Percentiles rank a stretch among this genome's conserved stretches.
These are phyloP conservation scores for Ceratocystiopsis minuta DNA, from an alignment of 2,329 filamentous ascomycete species.

Conservation along the genomic window DNA sequence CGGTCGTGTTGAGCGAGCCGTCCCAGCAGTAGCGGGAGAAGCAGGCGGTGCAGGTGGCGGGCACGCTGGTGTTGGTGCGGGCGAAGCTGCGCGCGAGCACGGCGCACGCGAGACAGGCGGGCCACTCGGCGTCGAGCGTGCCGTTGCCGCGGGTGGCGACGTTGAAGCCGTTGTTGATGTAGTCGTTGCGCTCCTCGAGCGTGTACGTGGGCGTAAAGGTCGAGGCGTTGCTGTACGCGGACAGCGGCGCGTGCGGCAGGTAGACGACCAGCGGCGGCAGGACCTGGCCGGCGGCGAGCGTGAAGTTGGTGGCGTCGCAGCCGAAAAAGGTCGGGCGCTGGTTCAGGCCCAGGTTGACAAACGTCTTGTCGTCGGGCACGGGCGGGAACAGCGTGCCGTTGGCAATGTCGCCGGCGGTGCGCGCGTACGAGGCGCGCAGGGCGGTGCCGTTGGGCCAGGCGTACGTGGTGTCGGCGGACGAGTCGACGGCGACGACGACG, in stretches of 20 bases:
- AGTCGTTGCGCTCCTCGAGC: slow-evolving; percentile 48
- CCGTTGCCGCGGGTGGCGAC: slow-evolving; percentile 69
- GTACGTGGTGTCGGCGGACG: slow-evolving; percentile 38
- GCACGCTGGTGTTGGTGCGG: slow-evolving; percentile 50
- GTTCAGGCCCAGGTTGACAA: slow-evolving; percentile 40
- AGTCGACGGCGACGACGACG: slow-evolving; percentile 47
- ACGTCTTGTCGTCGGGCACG: slow-evolving; percentile 36
- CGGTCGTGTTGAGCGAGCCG: slow-evolving; percentile 34
- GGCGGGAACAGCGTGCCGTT: slow-evolving; percentile 39
- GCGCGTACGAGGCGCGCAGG: slow-evolving; percentile 37
- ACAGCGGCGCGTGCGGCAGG: slow-evolving; percentile 70
- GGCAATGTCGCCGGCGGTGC: slow-evolving; percentile 27
- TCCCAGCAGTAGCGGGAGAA: slow-evolving; percentile 86
- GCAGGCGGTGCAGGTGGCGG: slow-evolving; percentile 55
- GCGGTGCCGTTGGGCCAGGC: slow-evolving; percentile 45
- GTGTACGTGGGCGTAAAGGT: slow-evolving; percentile 56
- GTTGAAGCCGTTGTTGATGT: slow-evolving; percentile 77
- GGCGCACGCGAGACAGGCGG: slow-evolving; percentile 73
- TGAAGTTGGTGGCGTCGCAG: slow-evolving; percentile 26
- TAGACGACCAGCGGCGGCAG: slow-evolving; percentile 33
- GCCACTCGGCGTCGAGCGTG: slow-evolving; percentile 58
- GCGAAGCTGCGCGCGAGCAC: slow-evolving; percentile 60
- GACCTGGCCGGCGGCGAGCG: slow-evolving; percentile 6
- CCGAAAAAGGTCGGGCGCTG: slow-evolving; percentile 44
- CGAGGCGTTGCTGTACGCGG: slow-evolving; percentile 56